Evolutionary conservation across 2,329 filamentous ascomycete genomes (phyloP), one percentile per base, ranked within the genome.

Genomic region (Aureobasidium sp.): DNA sequence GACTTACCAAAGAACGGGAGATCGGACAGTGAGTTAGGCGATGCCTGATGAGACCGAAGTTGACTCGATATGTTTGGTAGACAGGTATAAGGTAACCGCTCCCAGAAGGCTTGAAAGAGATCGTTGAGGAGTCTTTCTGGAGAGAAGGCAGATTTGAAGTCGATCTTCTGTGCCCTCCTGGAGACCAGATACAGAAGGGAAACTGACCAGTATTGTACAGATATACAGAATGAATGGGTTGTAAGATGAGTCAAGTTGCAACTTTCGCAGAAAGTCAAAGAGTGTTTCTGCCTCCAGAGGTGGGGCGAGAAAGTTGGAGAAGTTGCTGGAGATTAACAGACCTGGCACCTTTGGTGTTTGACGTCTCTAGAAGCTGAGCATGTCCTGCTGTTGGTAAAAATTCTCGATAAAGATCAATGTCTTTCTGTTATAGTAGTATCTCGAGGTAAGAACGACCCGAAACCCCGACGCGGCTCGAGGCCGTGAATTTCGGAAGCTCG

Each of bases 81-180:
- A 45, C 3, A 34, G 27, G 20, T 25, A 14, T 41, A 53, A 17
- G 17, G 6, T n/a, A 12, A 37, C n/a, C 37, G 37, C 22, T 25
- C 20, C 7, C 5, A 27, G 52, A 57, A 58, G 55, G 55, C 42
- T 58, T 58, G 42, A 48, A 58, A 58, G 55, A 58, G 31, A 31
- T 47, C 39, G 55, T 58, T 58, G 55, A 58, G 42, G 42, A 47
- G 15, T 48, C 29, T 39, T 37, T 48, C 14, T 31, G 20, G 48
- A 20, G 14, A 39, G 31, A 58, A 37, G 42, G 42, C 1, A 58
- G 55, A 48, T 9, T 44, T 27, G 42, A 47, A 22, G 34, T 47
- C 41, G 12, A 36, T 17, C 53, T 57, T 57, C 53, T 45, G 17
- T 36, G 34, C 42, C 55, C 15, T 58, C 27, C 20, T 47, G 5